Conservation (phyloP, 495 filamentous ascomycete genomes). For the Trichoderma parareesei region DNA sequence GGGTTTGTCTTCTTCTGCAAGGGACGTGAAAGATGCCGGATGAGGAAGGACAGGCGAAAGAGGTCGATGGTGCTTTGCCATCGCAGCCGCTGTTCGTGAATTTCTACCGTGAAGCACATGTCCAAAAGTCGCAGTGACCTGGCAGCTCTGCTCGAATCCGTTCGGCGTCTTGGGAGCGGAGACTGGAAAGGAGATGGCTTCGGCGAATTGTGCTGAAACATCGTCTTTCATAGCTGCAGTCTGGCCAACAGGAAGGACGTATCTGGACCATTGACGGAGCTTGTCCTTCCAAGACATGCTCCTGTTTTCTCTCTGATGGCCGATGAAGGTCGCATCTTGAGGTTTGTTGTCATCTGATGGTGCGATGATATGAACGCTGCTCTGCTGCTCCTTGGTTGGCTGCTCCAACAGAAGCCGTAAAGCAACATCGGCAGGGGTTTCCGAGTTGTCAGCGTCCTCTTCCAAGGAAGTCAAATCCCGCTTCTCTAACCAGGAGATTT, state of each 20-base stretch:
- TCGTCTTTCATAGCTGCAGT: background rate
- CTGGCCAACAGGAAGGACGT: constrained; percentile 15
- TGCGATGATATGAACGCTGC: background rate
- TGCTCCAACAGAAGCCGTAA: constrained; percentile 31
- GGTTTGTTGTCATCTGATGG: background rate
- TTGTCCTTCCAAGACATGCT: constrained; percentile 34
- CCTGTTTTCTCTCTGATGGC: constrained; percentile 13
- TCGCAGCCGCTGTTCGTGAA: background rate
- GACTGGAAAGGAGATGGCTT: background rate
- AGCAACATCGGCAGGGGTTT: constrained; percentile 30
- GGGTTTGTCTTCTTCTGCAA: constrained; percentile 10
- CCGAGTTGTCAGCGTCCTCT: constrained; percentile 16
- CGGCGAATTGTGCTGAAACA: background rate
- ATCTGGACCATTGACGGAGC: constrained; percentile 32
- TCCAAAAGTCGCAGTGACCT: constrained; percentile 28
- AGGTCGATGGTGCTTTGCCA: constrained; percentile 13
- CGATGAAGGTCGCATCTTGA: background rate
- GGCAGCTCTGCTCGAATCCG: background rate
- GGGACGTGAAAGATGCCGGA: constrained; percentile 19
- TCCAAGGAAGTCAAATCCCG: background rate
- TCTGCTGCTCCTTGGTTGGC: background rate
- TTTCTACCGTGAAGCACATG: constrained; percentile 27
- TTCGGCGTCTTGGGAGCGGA: background rate
- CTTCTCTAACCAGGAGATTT: constrained; percentile 35
- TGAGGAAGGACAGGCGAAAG: constrained; percentile 18